These are phyloP conservation scores for Sporothrix pallida DNA, from an alignment of 2,329 filamentous ascomycete genomes.

Conservation along the genomic window DNA sequence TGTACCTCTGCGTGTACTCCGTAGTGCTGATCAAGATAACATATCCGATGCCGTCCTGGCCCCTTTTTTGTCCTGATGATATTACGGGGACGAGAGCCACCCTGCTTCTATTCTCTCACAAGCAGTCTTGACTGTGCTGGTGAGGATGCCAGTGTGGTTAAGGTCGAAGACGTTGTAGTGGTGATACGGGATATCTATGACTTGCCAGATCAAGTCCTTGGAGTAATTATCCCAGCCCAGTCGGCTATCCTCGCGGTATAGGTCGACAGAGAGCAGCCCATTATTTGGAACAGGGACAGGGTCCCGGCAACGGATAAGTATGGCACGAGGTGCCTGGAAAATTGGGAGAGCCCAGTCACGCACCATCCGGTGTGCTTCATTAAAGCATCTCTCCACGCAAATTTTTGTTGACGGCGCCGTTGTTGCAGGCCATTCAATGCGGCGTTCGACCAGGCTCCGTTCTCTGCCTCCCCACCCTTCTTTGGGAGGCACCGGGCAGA, in stretches of 20 bases:
- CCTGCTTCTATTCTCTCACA: slow-evolving; percentile 41
- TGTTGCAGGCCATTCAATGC: slow-evolving; percentile 41
- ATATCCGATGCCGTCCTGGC: background rate
- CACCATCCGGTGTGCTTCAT: slow-evolving; percentile 51
- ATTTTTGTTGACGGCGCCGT: slow-evolving; percentile 43
- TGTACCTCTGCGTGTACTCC: no score
- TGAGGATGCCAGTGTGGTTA: slow-evolving; percentile 41
- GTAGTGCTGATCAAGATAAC: no score
- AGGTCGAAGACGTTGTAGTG: slow-evolving; percentile 57
- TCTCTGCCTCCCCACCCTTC: slow-evolving; percentile 30
- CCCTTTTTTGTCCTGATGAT: background rate
- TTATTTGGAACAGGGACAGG: slow-evolving; percentile 46
- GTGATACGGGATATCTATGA: slow-evolving; percentile 58
- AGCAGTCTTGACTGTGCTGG: slow-evolving; percentile 41
- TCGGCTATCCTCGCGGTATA: slow-evolving; percentile 48
- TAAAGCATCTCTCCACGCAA: slow-evolving; percentile 49
- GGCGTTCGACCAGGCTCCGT: slow-evolving; percentile 42
- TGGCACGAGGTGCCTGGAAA: slow-evolving; percentile 47
- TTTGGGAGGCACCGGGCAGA: slow-evolving; percentile 44
- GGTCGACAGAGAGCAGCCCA: slow-evolving; percentile 49
- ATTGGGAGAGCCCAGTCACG: slow-evolving; percentile 44
- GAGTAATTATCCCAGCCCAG: slow-evolving; percentile 59
- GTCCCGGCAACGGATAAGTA: slow-evolving; percentile 55
- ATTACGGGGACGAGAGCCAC: slow-evolving; percentile 33
- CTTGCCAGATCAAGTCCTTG: slow-evolving; percentile 50